These are phyloP conservation scores for Sungouiella thailandica DNA, from an alignment of 805 yeast genomes.

Conservation along the genomic window DNA sequence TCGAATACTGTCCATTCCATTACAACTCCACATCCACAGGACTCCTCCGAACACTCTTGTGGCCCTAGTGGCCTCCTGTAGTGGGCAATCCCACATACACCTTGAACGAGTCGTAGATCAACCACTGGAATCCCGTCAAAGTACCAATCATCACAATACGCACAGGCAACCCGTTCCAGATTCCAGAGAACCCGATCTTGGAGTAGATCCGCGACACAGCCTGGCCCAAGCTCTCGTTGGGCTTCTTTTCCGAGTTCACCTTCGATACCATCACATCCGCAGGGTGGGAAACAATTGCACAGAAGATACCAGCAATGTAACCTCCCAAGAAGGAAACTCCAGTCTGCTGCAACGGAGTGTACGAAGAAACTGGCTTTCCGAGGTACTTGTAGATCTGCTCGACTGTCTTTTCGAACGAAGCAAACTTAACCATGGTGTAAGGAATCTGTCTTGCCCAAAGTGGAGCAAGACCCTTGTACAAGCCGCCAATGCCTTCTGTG, in stretches of 20 bases:
- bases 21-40: too few relatives aligned
- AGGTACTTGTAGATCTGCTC: conserved; percentile 68
- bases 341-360: conserved; percentile 74
- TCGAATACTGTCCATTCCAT: too few relatives aligned
- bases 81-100: conserved; percentile 94
- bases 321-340: conserved; percentile 95
- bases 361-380: conserved; percentile 69
- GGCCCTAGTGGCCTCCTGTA: conserved; percentile 56
- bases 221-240: conserved; percentile 59
- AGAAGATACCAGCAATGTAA: conserved; percentile 94
- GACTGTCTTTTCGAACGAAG: conserved; percentile 89
- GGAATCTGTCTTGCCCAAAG: conserved; percentile 97
- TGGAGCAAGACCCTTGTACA: conserved; percentile 87
- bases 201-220: conserved; percentile 73
- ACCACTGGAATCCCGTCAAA: conserved; percentile 95
- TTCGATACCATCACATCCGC: conserved; percentile 99
- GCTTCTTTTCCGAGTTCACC: conserved; percentile 67
- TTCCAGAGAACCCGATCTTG: conserved; percentile 81
- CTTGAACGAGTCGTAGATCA: conserved; percentile 92
- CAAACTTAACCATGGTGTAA: conserved; percentile 97
- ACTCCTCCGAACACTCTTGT: too few relatives aligned
- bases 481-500: conserved; percentile 63
- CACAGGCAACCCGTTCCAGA: conserved; percentile 93
- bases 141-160: conserved; percentile 98
- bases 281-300: conserved; percentile 95